Base-by-base conservation (phyloP, 306 rosid species). In the Vigna nakashimae region DNA sequence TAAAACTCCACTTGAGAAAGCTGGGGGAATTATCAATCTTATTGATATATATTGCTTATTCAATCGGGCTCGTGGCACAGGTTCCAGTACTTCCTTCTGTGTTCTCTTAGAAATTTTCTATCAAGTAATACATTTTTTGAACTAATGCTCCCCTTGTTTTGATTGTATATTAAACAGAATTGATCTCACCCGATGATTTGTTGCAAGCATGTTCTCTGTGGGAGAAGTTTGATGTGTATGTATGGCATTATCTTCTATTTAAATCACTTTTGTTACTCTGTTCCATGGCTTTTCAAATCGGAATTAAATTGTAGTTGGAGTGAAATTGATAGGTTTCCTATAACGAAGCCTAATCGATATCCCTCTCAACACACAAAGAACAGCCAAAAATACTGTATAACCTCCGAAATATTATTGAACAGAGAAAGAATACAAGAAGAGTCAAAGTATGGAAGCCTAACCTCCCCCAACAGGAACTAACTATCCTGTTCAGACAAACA, bases 31-130 rank as follows among this genome's bases (percentile, higher is more conserved):
- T 84, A 90, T 95, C 80, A 95, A 90, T 87, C 93, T 95, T 53
- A 89, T 95, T 68, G 98, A 95, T 80, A 79, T 92, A 60, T 95
- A 95, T 50, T 95, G 99, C 84, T 87, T 92, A 65, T 92, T 95
- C 92, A 95, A 92, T 82, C 97, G 98, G 28, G 99, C 99, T 70
- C 89, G 99, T 63, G 99, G 99, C 64, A 95, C 99, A 95, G 99
- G 98, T 95, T 53, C 76, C 72, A 77, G 57, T 49, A 78, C 50
- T 68, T 1, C 30, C 50, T 71, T 74, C 17, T 65, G 28, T 77
- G 57, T 71, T 83, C 45, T 22, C 43, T 40, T 10, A 34, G 24
- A 82, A 51, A 74, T 59, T 64, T 20, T 26, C 43, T 84, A 62
- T 75, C 26, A 36, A 59, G 55, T 69, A 57, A 42, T 69, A 49